Percentiles rank a stretch among this genome's conserved stretches.
Conservation (phyloP, 805 yeast species). For the Henningerozyma blattae region DNA sequence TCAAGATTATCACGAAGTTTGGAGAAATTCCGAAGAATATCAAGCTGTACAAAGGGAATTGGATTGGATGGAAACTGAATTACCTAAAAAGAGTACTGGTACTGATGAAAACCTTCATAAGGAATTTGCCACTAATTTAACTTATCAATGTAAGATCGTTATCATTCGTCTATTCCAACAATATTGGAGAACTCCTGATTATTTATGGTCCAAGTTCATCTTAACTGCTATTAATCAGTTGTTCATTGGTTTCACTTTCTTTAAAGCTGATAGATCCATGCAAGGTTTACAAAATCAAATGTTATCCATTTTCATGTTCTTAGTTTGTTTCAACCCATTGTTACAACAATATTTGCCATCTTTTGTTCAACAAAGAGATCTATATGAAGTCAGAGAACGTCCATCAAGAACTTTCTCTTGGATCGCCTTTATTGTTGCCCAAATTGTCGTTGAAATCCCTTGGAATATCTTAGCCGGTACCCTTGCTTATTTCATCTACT, state of each 20-base stretch:
- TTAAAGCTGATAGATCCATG: conserved; percentile 47
- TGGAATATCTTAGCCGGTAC: conserved; percentile 54
- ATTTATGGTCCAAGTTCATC: conserved; percentile 45
- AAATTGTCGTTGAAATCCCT: conserved; percentile 55
- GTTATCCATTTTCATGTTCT: conserved; percentile 63
- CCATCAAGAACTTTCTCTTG: conserved; percentile 64
- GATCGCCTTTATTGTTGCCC: conserved; percentile 50
- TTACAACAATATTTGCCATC: conserved; percentile 54
- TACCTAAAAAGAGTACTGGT: conserved; percentile 19
- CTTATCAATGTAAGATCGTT: conserved; percentile 33
- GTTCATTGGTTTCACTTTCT: conserved; percentile 66
- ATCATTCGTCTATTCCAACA: conserved; percentile 47
- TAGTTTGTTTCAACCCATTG: conserved; percentile 41
- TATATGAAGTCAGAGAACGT: conserved; percentile 64
- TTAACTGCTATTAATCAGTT: conserved; percentile 43
- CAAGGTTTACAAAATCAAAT: conserved; percentile 76
- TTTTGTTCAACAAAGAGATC: conserved; percentile 48
- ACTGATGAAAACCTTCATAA: conserved; percentile 10
- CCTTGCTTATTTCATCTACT: conserved; percentile 45
- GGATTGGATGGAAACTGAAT: conserved; percentile 50
- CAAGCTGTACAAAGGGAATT: conserved; percentile 47
- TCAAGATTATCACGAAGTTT: conserved; percentile 64
- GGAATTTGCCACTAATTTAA: conserved; percentile 34
- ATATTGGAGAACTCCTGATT: conserved; percentile 55
- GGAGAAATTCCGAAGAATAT: conserved; percentile 61